Evolutionary conservation across 2,329 filamentous ascomycete species (phyloP).

Genomic region (Claviceps africana): DNA sequence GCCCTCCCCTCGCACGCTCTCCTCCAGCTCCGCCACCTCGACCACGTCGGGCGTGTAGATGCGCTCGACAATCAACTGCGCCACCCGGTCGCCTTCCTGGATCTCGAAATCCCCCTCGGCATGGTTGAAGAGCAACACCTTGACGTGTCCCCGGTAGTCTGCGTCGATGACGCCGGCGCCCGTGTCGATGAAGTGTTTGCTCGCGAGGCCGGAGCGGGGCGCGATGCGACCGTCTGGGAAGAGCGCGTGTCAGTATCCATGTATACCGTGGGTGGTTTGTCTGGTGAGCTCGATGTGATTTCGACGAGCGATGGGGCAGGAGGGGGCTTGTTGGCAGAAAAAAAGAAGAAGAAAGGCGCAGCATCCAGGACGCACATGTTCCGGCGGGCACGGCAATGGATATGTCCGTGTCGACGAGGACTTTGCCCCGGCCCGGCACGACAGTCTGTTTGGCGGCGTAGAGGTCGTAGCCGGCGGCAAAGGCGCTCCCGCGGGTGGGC

Average conservation of each 20-base stretch:
- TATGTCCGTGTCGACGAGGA: slow-evolving; percentile 78
- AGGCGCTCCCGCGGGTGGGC: slow-evolving; percentile 77
- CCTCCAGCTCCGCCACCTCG: slow-evolving; percentile 79
- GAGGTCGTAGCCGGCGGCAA: slow-evolving; percentile 87
- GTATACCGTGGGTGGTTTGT: no score
- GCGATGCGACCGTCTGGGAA: slow-evolving; percentile 69
- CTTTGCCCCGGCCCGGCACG: slow-evolving; percentile 73
- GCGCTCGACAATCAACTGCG: slow-evolving; percentile 85
- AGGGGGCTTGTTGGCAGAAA: no score
- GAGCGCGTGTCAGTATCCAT: slow-evolving; percentile 1
- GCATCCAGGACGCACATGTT: slow-evolving; percentile 51
- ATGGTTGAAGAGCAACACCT: slow-evolving; percentile 91
- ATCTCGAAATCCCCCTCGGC: slow-evolving; percentile 67
- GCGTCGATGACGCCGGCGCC: slow-evolving; percentile 96
- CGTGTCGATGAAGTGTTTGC: slow-evolving; percentile 92
- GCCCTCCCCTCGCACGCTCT: slow-evolving; percentile 78
- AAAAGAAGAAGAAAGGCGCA: background rate
- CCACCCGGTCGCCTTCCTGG: slow-evolving; percentile 76
- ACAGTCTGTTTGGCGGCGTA: slow-evolving; percentile 64
- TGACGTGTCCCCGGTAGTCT: slow-evolving; percentile 88
- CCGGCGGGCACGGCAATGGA: slow-evolving; percentile 80
- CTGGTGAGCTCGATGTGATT: no score
- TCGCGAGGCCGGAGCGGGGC: slow-evolving; percentile 77
- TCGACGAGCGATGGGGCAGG: no score
- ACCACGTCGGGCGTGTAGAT: slow-evolving; percentile 86